A percentile compares a stretch with the other conserved stretches of the same genome.
Evolutionary conservation across 2,329 filamentous ascomycete genomes (phyloP).

Genomic region (Pseudogymnoascus sp.): DNA sequence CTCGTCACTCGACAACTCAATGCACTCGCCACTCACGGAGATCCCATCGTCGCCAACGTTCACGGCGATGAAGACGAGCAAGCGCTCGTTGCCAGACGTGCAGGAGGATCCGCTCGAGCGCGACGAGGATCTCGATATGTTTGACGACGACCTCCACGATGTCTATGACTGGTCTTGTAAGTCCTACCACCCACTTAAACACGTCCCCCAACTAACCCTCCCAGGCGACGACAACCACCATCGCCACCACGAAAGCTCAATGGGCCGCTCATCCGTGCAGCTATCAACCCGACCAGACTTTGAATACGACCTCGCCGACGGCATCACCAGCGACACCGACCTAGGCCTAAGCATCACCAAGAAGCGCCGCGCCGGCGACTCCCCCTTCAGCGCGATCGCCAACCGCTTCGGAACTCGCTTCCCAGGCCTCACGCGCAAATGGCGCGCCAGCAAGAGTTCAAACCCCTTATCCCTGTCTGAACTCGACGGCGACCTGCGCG

Average conservation of each 20-base stretch:
- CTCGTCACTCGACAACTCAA: constrained; percentile 63
- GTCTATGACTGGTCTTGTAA: constrained; percentile 67
- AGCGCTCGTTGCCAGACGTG: constrained; percentile 68
- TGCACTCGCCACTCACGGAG: constrained; percentile 39
- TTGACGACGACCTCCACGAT: constrained; percentile 40
- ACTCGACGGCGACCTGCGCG: constrained; percentile 19
- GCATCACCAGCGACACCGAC: constrained; percentile 58
- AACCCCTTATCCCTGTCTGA: constrained; percentile 21
- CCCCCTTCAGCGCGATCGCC: constrained; percentile 52
- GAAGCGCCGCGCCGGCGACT: constrained; percentile 50
- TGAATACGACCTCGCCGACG: constrained; percentile 55
- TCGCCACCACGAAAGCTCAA: constrained; percentile 40
- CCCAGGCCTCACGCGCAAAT: constrained; percentile 44
- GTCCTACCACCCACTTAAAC: constrained; percentile 28
- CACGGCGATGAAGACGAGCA: constrained; percentile 44
- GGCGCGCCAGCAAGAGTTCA: constrained; percentile 40
- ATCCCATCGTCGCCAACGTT: constrained; percentile 37
- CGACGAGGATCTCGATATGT: constrained; percentile 48
- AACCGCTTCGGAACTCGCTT: constrained; percentile 55
- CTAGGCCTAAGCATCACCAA: constrained; percentile 37
- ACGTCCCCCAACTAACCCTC: constrained; percentile 3
- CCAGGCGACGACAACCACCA: constrained; percentile 53
- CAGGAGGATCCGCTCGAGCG: constrained; percentile 72
- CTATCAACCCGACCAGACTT: constrained; percentile 38
- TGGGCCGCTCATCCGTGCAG: constrained; percentile 26